Base-by-base conservation (phyloP, 2,329 filamentous ascomycete species). In the Penicillium hesseltinei region DNA sequence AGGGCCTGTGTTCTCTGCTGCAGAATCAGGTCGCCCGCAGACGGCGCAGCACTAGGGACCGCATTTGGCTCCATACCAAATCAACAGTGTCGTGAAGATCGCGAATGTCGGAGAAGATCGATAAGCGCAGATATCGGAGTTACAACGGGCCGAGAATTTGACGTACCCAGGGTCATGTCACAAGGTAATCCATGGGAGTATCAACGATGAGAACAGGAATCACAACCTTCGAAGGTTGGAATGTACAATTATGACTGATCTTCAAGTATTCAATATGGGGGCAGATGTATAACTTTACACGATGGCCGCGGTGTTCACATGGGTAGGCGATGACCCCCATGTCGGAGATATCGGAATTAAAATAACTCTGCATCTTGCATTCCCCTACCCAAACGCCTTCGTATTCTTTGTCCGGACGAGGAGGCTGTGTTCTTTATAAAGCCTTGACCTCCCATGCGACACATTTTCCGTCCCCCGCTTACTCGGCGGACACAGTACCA, bases 1-100 rank as follows among this genome's bases (percentile, higher is more conserved):
- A 70, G 57, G 17, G 71, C 66, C 57, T 73, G 67, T 53, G 69
- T 68, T 54, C 60, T 73, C 54, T 73, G 73, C 58, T 73, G 73
- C 23, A 71, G 60, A 56, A 76, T 71, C 54, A 74, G 59, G 53
- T 76, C 73, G 55, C 64, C 67, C 51, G 73, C 63, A 57, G 70
- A 71, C 51, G 69, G 54, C 54, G 48, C 33, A 57, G 66, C 62
- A 65, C 58, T 66, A 44, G 69, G 57, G 50, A 65, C 62, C 60
- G 69, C 71, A 68, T 69, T 70, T 58, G 71, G 64, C 63, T 77
- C 74, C 75, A 76, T 77, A 62, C 51, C 55, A 57, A 64, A 46
- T 51, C 38, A 44, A 42, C 51, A 53, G 17, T 36, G 48, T 47
- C 23, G 40, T 56, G 60, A 51, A 54, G 48, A 47, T 59, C 51